Evolutionary conservation across 169 alveolate species (phyloP).

Genomic region (Plasmodium gallinaceum): DNA sequence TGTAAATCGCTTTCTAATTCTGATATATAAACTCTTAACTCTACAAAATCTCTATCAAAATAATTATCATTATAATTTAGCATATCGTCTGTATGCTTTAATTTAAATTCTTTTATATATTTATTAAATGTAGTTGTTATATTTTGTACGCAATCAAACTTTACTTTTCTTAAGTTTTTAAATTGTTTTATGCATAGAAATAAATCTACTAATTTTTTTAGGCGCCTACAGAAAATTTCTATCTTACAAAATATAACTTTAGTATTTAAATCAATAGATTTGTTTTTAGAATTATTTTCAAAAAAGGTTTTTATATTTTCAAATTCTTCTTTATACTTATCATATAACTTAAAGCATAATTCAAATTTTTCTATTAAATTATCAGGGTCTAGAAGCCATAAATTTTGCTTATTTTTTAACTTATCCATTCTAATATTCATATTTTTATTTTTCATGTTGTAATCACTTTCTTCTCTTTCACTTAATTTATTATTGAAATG

Average conservation of each 20-base stretch:
- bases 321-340: slow-evolving; percentile 94
- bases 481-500: neutral
- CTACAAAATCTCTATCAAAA: slow-evolving; percentile 97
- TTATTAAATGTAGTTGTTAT: slow-evolving; percentile 91
- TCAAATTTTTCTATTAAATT: slow-evolving; percentile 92
- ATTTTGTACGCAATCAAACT: slow-evolving; percentile 94
- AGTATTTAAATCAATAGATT: slow-evolving; percentile 95
- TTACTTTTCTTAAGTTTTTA: slow-evolving; percentile 92
- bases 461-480: slow-evolving; percentile 11
- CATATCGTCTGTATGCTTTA: slow-evolving; percentile 88
- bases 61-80: slow-evolving; percentile 94
- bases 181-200: slow-evolving; percentile 96
- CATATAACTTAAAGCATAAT: slow-evolving; percentile 93
- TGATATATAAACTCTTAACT: slow-evolving; percentile 95
- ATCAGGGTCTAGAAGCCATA: slow-evolving; percentile 94
- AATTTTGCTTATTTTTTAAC: slow-evolving; percentile 58
- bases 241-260: slow-evolving; percentile 96
- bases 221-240: slow-evolving; percentile 96
- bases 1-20: slow-evolving; percentile 83
- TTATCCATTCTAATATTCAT: slow-evolving; percentile 1
- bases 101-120: slow-evolving; percentile 83
- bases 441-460: neutral
- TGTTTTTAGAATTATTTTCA: slow-evolving; percentile 95
- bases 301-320: slow-evolving; percentile 92
- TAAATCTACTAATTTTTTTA: slow-evolving; percentile 94